Evolutionary conservation across 345 rosid genomes (phyloP).

Genomic region (Citrus maxima): DNA sequence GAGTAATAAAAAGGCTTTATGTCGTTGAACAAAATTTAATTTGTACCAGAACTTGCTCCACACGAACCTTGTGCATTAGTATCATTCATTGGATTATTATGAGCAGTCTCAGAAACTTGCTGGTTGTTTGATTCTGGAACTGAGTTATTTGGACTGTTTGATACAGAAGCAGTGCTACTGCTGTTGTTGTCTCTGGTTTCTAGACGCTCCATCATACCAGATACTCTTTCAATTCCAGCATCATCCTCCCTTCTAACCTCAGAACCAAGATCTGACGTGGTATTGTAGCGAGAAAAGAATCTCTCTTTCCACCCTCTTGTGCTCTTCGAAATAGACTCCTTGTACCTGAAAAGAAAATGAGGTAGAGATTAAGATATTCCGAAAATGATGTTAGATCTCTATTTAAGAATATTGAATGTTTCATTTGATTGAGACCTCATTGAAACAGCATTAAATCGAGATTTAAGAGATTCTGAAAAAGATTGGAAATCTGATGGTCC

Average conservation of each 20-base stretch:
- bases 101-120: constrained; percentile 24
- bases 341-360: constrained; percentile 48
- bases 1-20: constrained; percentile 11
- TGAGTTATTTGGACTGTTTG: constrained; percentile 38
- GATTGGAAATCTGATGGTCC: constrained; percentile 89
- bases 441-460: constrained; percentile 72
- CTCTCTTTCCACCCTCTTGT: constrained; percentile 94
- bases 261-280: constrained; percentile 66
- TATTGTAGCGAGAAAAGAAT: constrained; percentile 70
- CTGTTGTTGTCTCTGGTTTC: constrained; percentile 53
- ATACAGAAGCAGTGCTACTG: constrained; percentile 38
- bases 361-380: not conserved
- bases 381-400: not conserved
- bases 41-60: constrained; percentile 50
- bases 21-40: constrained; percentile 19
- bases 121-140: constrained; percentile 39
- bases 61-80: constrained; percentile 36
- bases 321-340: constrained; percentile 89
- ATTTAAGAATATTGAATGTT: not conserved
- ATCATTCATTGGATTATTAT: constrained; percentile 29
- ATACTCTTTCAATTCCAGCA: constrained; percentile 85
- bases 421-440: constrained; percentile 40
- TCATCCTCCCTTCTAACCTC: constrained; percentile 83
- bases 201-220: constrained; percentile 77
- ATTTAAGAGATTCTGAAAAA: constrained; percentile 81